These are phyloP conservation scores for Neltuma alba DNA, from an alignment of 306 rosid genomes.

Conservation along the genomic window DNA sequence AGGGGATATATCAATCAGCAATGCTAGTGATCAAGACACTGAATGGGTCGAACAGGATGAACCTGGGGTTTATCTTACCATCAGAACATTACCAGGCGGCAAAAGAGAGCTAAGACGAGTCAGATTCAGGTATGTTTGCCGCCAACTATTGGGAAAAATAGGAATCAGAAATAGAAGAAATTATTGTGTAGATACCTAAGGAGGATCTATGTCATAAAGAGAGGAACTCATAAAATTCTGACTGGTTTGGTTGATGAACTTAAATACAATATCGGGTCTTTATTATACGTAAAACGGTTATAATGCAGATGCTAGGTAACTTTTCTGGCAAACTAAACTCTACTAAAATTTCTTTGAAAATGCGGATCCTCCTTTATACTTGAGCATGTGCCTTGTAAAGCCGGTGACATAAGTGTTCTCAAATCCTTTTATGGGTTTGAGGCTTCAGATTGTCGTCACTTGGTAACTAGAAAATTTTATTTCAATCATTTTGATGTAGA, in stretches of 20 bases:
- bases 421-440: not conserved
- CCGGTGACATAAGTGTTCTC: not conserved
- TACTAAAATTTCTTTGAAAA: not conserved
- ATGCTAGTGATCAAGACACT: slow-evolving; percentile 42
- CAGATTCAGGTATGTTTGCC: slow-evolving; percentile 39
- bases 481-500: slow-evolving; percentile 26
- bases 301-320: not conserved
- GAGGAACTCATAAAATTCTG: not conserved
- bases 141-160: not conserved
- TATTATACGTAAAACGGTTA: not conserved
- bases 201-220: not conserved
- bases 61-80: slow-evolving; percentile 44
- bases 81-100: slow-evolving; percentile 42
- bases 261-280: not conserved
- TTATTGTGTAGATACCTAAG: not conserved
- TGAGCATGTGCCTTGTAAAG: not conserved
- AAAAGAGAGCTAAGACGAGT: slow-evolving; percentile 45
- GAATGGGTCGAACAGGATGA: slow-evolving; percentile 49
- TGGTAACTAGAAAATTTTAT: not conserved
- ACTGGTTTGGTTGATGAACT: not conserved
- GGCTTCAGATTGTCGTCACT: not conserved
- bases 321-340: not conserved
- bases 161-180: not conserved
- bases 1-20: slow-evolving; percentile 41
- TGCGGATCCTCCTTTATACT: not conserved